Percentiles rank a stretch among this genome's conserved stretches.
These are phyloP conservation scores for Leucosporidium scottii DNA, from an alignment of 768 basidiomycete species.

Conservation along the genomic window DNA sequence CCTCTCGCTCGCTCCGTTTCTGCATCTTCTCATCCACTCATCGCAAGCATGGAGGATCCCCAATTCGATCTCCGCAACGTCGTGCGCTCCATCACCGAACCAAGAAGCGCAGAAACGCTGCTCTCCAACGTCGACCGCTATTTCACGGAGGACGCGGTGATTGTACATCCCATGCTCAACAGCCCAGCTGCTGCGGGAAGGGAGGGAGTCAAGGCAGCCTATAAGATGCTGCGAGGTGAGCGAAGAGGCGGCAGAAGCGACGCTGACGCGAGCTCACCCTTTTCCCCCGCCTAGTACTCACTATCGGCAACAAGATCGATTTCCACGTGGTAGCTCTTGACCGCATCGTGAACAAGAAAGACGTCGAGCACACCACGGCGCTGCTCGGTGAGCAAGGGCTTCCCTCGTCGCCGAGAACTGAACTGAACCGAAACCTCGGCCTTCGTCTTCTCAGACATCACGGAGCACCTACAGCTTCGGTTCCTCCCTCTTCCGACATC, in stretches of 20 bases:
- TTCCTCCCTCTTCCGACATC: constrained; percentile 8
- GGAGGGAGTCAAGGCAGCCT: constrained; percentile 28
- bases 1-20: no score
- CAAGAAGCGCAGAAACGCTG: neutral
- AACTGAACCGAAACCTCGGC: neutral
- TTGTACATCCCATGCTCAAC: constrained; percentile 29
- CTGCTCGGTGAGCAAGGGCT: constrained; percentile 1
- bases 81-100: constrained; percentile 9
- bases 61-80: constrained; percentile 12
- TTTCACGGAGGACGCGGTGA: constrained; percentile 12
- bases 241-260: no score
- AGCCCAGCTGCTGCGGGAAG: neutral
- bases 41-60: constrained; percentile 14
- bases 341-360: constrained; percentile 5
- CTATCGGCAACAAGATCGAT: constrained; percentile 16
- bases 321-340: constrained; percentile 20
- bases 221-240: constrained; percentile 19
- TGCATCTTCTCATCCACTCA: no score
- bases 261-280: neutral
- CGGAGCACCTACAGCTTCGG: constrained; percentile 24
- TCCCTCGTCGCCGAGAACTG: no score
- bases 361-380: constrained; percentile 5
- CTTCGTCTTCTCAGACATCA: neutral
- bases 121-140: constrained; percentile 22
- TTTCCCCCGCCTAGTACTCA: constrained; percentile 7